Conservation (phyloP, 1,139 yeast species). For the Saccharomyces hybrid region DNA sequence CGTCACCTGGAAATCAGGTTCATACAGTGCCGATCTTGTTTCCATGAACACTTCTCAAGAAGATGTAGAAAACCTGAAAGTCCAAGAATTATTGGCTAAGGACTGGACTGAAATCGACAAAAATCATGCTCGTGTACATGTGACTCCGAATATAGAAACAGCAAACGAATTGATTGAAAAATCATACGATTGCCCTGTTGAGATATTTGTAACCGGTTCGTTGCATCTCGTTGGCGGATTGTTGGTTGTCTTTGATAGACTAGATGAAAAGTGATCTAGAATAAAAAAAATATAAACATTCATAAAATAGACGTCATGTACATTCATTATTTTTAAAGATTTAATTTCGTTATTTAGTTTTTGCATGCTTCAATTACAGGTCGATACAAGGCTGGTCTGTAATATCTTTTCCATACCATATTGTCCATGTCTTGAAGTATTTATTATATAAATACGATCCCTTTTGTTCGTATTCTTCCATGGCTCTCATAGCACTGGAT, state of each 20-base stretch:
- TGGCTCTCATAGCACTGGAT: slow-evolving; percentile 57
- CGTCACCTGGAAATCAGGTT: slow-evolving; percentile 80
- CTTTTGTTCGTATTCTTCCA: slow-evolving; percentile 37
- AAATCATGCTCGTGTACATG: slow-evolving; percentile 38
- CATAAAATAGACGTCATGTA: not conserved
- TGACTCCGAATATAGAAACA: slow-evolving; percentile 70
- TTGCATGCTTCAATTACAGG: slow-evolving; percentile 9
- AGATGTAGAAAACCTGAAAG: slow-evolving; percentile 64
- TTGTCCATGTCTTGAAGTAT: slow-evolving; percentile 49
- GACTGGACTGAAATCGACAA: slow-evolving; percentile 58
- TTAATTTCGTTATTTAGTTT: not conserved
- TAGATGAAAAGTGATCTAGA: not conserved
- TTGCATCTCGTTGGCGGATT: slow-evolving; percentile 91
- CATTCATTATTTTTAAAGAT: slow-evolving; percentile 3
- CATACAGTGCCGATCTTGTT: slow-evolving; percentile 72
- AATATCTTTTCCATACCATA: slow-evolving; percentile 63
- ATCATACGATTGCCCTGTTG: slow-evolving; percentile 35
- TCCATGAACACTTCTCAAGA: slow-evolving; percentile 77
- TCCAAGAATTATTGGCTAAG: slow-evolving; percentile 70
- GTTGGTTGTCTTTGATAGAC: slow-evolving; percentile 65
- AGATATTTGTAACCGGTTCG: slow-evolving; percentile 91
- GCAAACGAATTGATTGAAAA: slow-evolving; percentile 48
- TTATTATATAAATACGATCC: slow-evolving; percentile 37
- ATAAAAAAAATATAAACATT: not conserved
- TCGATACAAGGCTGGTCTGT: slow-evolving; percentile 47